Evolutionary conservation across 768 basidiomycete genomes (phyloP).

Genomic region (Psilocybe cyanescens): DNA sequence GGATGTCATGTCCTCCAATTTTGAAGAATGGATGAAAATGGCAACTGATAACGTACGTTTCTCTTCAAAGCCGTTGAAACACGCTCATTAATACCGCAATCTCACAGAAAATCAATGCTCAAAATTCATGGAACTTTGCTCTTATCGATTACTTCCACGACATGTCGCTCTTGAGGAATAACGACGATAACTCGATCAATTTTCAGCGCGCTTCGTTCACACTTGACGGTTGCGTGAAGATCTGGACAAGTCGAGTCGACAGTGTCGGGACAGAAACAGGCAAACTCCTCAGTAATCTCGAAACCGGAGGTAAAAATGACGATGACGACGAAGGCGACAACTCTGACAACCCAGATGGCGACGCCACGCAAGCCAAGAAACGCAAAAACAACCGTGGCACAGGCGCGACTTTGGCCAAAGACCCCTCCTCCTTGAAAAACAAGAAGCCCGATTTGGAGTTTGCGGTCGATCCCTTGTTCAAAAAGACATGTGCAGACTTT

Average conservation of each 20-base stretch:
- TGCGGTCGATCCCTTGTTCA: slow-evolving; percentile 95
- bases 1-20: slow-evolving; percentile 91
- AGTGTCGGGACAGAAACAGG: slow-evolving; percentile 96
- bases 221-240: slow-evolving; percentile 98
- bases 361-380: slow-evolving; percentile 61
- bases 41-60: slow-evolving; percentile 91
- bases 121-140: slow-evolving; percentile 97
- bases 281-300: slow-evolving; percentile 90
- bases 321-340: slow-evolving; percentile 62
- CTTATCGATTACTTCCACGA: slow-evolving; percentile 99
- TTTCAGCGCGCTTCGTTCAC: slow-evolving; percentile 99
- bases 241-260: slow-evolving; percentile 98
- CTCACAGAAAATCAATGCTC: slow-evolving; percentile 94
- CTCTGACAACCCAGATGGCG: slow-evolving; percentile 72
- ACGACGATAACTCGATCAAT: slow-evolving; percentile 94
- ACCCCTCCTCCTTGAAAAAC: slow-evolving; percentile 75
- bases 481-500: slow-evolving; percentile 97
- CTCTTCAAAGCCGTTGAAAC: neutral
- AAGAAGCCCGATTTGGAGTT: slow-evolving; percentile 97
- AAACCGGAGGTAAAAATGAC: slow-evolving; percentile 53
- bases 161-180: slow-evolving; percentile 93
- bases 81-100: slow-evolving; percentile 7
- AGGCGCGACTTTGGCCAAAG: slow-evolving; percentile 89
- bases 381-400: slow-evolving; percentile 68
- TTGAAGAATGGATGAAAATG: slow-evolving; percentile 99